Evolutionary conservation across 176 grass and related monocot species (phyloP).

Genomic region (Oryza nivara): DNA sequence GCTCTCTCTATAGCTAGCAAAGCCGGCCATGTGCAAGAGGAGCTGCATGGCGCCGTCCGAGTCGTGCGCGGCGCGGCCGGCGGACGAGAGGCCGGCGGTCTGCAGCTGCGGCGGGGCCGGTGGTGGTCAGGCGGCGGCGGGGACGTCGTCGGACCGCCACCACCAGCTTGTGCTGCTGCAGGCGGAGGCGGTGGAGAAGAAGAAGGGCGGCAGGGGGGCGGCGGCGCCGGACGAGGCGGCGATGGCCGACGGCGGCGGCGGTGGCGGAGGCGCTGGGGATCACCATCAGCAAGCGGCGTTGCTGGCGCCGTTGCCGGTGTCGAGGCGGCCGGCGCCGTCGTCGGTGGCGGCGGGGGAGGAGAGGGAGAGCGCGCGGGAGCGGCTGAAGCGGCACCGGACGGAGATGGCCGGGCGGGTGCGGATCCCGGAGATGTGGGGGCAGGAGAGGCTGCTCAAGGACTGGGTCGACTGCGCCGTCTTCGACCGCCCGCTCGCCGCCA

Average conservation of each 20-base stretch:
- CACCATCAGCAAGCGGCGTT: background rate
- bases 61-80: background rate
- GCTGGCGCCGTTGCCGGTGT: background rate
- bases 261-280: too few species aligned
- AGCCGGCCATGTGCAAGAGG: background rate
- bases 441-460: constrained; percentile 60
- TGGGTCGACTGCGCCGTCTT: constrained; percentile 62
- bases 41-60: constrained; percentile 31
- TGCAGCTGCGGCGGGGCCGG: background rate
- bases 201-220: background rate
- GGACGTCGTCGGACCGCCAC: background rate
- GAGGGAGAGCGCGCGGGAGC: constrained; percentile 52
- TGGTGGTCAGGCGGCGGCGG: background rate
- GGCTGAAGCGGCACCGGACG: constrained; percentile 62
- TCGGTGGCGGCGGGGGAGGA: background rate
- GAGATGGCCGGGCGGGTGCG: constrained; percentile 62
- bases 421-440: constrained; percentile 67
- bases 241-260: background rate
- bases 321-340: background rate
- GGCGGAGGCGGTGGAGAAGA: background rate
- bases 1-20: too few species aligned
- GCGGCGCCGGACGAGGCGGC: background rate
- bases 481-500: constrained; percentile 57
- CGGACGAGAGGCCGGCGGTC: background rate
- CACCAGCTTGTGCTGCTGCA: background rate